A percentile compares a stretch with the other conserved stretches of the same genome.
Evolutionary conservation across 495 filamentous ascomycete genomes (phyloP).

Genomic region (Penicillium coffeae): DNA sequence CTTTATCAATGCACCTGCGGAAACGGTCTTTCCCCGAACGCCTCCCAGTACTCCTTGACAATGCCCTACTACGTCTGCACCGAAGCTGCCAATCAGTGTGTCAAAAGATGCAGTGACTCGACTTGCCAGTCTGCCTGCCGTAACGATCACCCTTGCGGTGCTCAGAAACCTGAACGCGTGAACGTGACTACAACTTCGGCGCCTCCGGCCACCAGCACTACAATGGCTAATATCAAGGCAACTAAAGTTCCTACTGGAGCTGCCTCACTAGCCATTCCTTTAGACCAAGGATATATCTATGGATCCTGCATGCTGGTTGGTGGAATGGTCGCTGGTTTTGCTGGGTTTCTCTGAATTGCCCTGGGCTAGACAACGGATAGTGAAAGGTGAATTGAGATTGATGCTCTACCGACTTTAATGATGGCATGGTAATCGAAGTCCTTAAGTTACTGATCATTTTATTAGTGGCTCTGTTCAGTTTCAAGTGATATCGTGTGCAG

Average conservation of each 20-base stretch:
- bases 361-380: too few relatives aligned
- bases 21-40: constrained; percentile 68
- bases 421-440: too few relatives aligned
- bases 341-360: constrained; percentile 57
- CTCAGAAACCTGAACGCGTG: constrained; percentile 58
- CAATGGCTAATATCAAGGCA: constrained; percentile 19
- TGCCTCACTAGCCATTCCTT: constrained; percentile 30
- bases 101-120: constrained; percentile 56
- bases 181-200: constrained; percentile 55
- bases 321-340: constrained; percentile 62
- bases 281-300: constrained; percentile 54
- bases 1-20: constrained; percentile 71
- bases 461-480: too few relatives aligned
- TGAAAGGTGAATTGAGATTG: background rate
- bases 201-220: constrained; percentile 33
- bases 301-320: constrained; percentile 53
- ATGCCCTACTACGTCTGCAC: constrained; percentile 83
- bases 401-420: background rate
- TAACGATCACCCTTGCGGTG: constrained; percentile 74
- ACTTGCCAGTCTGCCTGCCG: constrained; percentile 62
- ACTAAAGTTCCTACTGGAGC: constrained; percentile 14
- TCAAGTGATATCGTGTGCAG: too few relatives aligned
- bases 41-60: constrained; percentile 78
- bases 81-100: constrained; percentile 68
- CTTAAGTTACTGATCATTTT: too few relatives aligned